Evolutionary conservation across 169 alveolate species (phyloP).

Genomic region (Plasmodium gallinaceum): DNA sequence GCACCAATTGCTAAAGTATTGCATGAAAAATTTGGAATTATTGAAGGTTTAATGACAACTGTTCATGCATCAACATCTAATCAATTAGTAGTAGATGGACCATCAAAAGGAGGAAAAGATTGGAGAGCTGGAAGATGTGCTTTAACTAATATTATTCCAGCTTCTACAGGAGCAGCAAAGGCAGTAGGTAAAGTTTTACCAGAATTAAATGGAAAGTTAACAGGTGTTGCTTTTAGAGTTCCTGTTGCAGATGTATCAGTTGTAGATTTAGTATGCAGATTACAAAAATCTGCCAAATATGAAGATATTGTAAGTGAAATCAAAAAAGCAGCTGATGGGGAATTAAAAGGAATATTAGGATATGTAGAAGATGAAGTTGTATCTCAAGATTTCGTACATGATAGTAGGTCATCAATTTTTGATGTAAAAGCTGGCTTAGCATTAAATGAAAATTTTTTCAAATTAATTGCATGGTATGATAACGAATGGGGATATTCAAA

Average conservation of each 20-base stretch:
- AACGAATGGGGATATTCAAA: slow-evolving; percentile 99
- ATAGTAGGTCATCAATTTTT: slow-evolving; percentile 95
- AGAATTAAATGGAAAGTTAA: slow-evolving; percentile 97
- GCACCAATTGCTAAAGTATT: slow-evolving; percentile 99
- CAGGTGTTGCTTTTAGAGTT: slow-evolving; percentile 99
- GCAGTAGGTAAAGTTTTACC: slow-evolving; percentile 99
- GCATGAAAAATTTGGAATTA: slow-evolving; percentile 98
- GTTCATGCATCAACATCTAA: slow-evolving; percentile 99
- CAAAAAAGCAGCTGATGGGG: slow-evolving; percentile 96
- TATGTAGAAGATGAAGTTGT: slow-evolving; percentile 98
- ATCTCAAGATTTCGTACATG: slow-evolving; percentile 96
- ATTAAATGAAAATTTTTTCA: slow-evolving; percentile 96
- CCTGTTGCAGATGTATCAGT: slow-evolving; percentile 99
- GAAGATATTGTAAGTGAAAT: slow-evolving; percentile 95
- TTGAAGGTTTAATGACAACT: slow-evolving; percentile 99
- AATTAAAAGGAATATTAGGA: slow-evolving; percentile 96
- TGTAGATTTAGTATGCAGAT: slow-evolving; percentile 98
- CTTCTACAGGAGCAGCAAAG: slow-evolving; percentile 99
- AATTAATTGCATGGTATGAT: slow-evolving; percentile 99
- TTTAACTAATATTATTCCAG: slow-evolving; percentile 98
- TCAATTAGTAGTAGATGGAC: slow-evolving; percentile 99
- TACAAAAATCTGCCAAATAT: slow-evolving; percentile 96
- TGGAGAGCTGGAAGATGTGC: slow-evolving; percentile 99
- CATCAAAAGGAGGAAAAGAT: slow-evolving; percentile 99
- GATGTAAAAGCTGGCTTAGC: slow-evolving; percentile 98